Conservation (phyloP, 2,329 filamentous ascomycete species). For the Aspergillus sergii region DNA sequence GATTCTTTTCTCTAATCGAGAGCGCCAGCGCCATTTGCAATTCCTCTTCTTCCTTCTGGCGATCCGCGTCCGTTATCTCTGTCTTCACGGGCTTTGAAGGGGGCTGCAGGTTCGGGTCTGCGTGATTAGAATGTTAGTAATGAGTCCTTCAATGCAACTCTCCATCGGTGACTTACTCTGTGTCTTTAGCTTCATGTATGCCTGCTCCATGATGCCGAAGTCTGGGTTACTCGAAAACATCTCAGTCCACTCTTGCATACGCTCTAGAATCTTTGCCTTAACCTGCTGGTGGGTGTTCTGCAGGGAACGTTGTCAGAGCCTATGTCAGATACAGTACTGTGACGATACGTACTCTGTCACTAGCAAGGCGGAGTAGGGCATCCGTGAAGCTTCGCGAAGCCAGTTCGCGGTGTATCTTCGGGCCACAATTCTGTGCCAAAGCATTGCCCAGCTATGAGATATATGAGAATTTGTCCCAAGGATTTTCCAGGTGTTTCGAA, state of each 20-base stretch:
- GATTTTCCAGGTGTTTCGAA: no score
- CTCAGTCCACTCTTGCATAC: slow-evolving; percentile 94
- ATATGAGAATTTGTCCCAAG: slow-evolving; percentile 6
- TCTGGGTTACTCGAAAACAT: slow-evolving; percentile 91
- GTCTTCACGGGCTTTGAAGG: slow-evolving; percentile 94
- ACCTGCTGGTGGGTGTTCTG: slow-evolving; percentile 92
- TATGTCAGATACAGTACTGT: background rate
- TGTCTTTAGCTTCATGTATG: slow-evolving; percentile 82
- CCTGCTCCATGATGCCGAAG: slow-evolving; percentile 95
- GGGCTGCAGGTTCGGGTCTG: slow-evolving; percentile 85
- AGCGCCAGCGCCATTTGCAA: slow-evolving; percentile 93
- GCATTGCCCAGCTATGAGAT: slow-evolving; percentile 76
- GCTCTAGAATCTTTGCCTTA: slow-evolving; percentile 93
- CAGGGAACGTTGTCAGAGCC: slow-evolving; percentile 7
- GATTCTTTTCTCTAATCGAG: slow-evolving; percentile 81
- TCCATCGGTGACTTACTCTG: slow-evolving; percentile 53
- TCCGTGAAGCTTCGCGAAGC: slow-evolving; percentile 93
- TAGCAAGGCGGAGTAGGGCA: slow-evolving; percentile 83
- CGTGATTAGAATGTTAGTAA: slow-evolving; percentile 36
- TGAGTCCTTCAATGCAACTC: background rate
- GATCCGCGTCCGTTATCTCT: slow-evolving; percentile 83
- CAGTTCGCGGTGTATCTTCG: slow-evolving; percentile 83
- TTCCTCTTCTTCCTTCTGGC: slow-evolving; percentile 95
- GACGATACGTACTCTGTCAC: slow-evolving; percentile 64
- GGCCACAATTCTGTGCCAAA: slow-evolving; percentile 87